Conservation (phyloP, 352 stramenopile species). For the Pythium myriotylum region DNA sequence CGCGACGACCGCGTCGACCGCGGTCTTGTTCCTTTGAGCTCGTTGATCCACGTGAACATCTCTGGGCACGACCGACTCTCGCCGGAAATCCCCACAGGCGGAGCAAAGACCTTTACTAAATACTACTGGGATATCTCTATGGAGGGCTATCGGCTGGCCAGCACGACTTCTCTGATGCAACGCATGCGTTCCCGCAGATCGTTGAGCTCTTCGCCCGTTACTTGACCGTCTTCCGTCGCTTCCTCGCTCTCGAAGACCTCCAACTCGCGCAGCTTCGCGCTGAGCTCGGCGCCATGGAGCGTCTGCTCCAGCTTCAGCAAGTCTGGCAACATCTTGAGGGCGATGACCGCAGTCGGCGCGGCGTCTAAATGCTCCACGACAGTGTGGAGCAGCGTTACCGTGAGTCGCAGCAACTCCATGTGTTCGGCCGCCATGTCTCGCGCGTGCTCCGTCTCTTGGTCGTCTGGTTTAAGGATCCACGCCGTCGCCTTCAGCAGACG, state of each 20-base stretch:
- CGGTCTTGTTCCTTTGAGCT: background rate
- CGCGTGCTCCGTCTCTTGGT: conserved; percentile 1
- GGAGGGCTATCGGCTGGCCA: conserved; percentile 10
- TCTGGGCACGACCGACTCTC: background rate
- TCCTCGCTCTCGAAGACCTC: background rate
- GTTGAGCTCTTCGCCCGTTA: conserved; percentile 1
- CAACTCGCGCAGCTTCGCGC: background rate
- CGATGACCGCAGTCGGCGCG: conserved; percentile 30
- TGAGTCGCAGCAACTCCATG: conserved; percentile 58
- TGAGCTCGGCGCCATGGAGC: conserved; percentile 8
- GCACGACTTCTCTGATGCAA: conserved; percentile 18
- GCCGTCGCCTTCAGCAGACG: conserved; percentile 30
- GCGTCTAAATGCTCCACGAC: conserved; percentile 47
- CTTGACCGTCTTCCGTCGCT: background rate
- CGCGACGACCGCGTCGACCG: too few relatives aligned
- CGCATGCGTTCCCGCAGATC: conserved; percentile 21
- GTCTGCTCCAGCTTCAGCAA: conserved; percentile 24
- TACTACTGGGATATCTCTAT: too few relatives aligned
- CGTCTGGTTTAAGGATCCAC: conserved; percentile 1
- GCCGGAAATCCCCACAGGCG: background rate
- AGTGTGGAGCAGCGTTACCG: conserved; percentile 52
- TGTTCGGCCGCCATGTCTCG: conserved; percentile 39
- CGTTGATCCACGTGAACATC: background rate
- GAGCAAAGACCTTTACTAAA: too few relatives aligned
- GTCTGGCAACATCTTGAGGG: conserved; percentile 39